phyloP scores from a whole-genome alignment of 2,329 filamentous ascomycete genomes.

The Cladophialophora bantiana region DNA sequence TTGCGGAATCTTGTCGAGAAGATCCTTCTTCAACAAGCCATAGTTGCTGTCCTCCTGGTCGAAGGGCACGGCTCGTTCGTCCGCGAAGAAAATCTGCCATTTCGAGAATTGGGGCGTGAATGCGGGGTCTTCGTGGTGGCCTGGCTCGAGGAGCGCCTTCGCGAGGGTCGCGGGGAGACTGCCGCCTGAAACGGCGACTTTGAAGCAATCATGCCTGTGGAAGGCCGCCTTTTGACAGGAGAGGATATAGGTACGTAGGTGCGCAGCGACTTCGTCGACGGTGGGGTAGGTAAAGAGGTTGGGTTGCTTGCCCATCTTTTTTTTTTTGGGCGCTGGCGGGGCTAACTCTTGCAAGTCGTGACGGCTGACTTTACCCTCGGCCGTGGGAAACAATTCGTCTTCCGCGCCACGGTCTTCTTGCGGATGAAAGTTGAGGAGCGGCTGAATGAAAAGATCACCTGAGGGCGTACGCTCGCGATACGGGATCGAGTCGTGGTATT shows the following conservation, averaged over 20 bases:
- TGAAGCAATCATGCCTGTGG: constrained; percentile 81
- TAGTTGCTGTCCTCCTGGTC: constrained; percentile 96
- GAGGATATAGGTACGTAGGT: constrained; percentile 82
- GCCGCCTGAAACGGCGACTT: constrained; percentile 90
- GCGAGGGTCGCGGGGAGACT: constrained; percentile 89
- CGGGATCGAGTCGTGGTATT: constrained; percentile 11
- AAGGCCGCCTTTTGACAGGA: constrained; percentile 81
- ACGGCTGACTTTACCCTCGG: constrained; percentile 1
- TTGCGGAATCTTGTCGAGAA: constrained; percentile 84
- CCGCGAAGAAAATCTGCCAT: constrained; percentile 99
- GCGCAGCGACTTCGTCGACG: constrained; percentile 72
- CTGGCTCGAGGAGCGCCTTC: constrained; percentile 71
- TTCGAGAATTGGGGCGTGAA: constrained; percentile 69
- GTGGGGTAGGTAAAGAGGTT: constrained; percentile 81
- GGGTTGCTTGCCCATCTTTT: constrained; percentile 52
- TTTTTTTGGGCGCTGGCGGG: background rate
- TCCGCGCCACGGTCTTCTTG: background rate
- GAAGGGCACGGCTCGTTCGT: constrained; percentile 92
- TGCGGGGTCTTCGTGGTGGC: constrained; percentile 43
- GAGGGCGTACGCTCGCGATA: constrained; percentile 15
- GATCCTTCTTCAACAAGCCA: constrained; percentile 81
- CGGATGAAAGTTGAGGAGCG: background rate
- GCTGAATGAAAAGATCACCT: constrained; percentile 7
- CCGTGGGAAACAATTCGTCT: background rate
- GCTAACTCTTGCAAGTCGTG: background rate